Conservation (phyloP, 345 rosid species). For the Barbarea vulgaris region DNA sequence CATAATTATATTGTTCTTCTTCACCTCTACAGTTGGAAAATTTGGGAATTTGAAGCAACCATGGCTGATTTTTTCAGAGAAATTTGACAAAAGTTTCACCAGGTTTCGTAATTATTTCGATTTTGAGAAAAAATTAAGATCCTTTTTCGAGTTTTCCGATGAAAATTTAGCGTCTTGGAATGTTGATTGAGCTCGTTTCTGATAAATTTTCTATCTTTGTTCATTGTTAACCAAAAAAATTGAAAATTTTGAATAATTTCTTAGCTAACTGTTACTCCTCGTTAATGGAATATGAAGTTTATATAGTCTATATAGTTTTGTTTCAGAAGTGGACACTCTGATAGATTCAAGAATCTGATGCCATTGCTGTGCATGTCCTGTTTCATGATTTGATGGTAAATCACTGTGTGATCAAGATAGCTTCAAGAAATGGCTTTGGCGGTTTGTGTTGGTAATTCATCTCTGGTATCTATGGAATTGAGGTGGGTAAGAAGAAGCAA, state of each 20-base stretch:
- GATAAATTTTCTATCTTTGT: background rate
- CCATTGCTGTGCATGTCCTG: slow-evolving; percentile 1
- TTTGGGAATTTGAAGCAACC: background rate
- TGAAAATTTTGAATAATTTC: background rate
- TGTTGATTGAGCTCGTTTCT: slow-evolving; percentile 8
- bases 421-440: slow-evolving; percentile 29
- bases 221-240: background rate
- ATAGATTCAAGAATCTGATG: background rate
- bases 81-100: background rate
- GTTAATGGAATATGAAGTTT: background rate
- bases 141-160: background rate
- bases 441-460: slow-evolving; percentile 25
- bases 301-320: background rate
- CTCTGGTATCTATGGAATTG: slow-evolving; percentile 49
- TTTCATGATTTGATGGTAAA: slow-evolving; percentile 25
- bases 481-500: slow-evolving; percentile 51
- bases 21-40: slow-evolving; percentile 4
- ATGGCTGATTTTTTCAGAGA: slow-evolving; percentile 13
- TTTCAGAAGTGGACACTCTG: background rate
- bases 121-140: background rate
- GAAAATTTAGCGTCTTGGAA: slow-evolving; percentile 3
- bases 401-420: slow-evolving; percentile 18
- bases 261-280: background rate
- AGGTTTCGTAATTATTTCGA: slow-evolving; percentile 2
- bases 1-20: slow-evolving; percentile 6